phyloP scores from a whole-genome alignment of 2,329 filamentous ascomycete genomes.

The Colletotrichum echinochloae region DNA sequence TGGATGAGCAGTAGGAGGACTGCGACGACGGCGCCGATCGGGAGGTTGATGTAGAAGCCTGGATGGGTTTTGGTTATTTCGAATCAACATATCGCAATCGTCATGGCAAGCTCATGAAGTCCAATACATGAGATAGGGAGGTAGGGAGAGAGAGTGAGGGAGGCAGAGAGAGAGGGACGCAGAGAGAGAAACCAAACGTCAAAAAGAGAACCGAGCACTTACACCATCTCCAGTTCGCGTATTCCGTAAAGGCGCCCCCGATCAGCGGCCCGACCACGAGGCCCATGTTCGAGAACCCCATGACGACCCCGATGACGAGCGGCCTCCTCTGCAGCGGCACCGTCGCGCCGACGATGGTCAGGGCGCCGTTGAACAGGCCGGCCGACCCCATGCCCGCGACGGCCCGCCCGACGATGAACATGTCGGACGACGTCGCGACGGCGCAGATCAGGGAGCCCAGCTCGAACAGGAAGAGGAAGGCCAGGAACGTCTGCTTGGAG shows the following conservation, averaged over 20 bases:
- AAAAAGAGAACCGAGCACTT: constrained; percentile 41
- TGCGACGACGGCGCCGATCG: constrained; percentile 54
- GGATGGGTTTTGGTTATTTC: accelerated
- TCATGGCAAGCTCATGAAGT: background rate
- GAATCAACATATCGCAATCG: background rate
- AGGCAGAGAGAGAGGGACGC: background rate
- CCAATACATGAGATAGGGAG: too few relatives aligned
- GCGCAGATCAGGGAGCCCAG: constrained; percentile 62
- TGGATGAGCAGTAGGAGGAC: constrained; percentile 48
- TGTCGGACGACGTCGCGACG: constrained; percentile 55
- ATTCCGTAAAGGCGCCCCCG: constrained; percentile 55
- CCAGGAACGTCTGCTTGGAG: constrained; percentile 46
- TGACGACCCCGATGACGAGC: constrained; percentile 25
- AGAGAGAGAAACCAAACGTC: background rate
- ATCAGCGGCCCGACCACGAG: constrained; percentile 61
- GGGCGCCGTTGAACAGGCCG: constrained; percentile 54
- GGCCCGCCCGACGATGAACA: constrained; percentile 63
- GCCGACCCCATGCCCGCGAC: constrained; percentile 61
- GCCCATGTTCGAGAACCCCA: constrained; percentile 54
- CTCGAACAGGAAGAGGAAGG: constrained; percentile 49
- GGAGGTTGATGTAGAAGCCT: constrained; percentile 62
- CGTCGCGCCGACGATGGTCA: constrained; percentile 50
- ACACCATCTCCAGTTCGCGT: constrained; percentile 58
- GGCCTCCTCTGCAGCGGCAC: constrained; percentile 47
- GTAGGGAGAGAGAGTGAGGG: too few relatives aligned